These are phyloP conservation scores for Candida suzukii DNA, from an alignment of 805 yeast genomes.

Conservation along the genomic window DNA sequence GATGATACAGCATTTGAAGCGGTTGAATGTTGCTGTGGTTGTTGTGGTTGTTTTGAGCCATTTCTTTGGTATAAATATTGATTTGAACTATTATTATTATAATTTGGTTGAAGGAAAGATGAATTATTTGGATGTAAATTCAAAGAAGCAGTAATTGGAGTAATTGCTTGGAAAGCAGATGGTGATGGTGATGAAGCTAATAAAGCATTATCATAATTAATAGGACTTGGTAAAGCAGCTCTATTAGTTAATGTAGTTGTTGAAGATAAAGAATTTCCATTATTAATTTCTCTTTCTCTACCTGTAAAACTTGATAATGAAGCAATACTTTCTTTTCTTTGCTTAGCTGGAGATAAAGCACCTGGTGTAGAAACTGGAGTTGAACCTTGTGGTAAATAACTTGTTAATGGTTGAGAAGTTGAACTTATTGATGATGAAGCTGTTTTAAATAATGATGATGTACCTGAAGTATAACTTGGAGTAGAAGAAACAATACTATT, in stretches of 20 bases:
- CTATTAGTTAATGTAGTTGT: constrained; percentile 4
- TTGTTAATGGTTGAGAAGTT: neutral
- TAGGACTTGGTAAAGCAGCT: constrained; percentile 4
- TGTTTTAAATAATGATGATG: neutral
- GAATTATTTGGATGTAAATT: neutral
- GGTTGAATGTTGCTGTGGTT: neutral
- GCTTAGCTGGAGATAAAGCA: neutral
- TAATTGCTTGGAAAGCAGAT: constrained; percentile 1
- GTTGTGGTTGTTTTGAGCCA: neutral
- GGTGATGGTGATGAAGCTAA: constrained; percentile 4
- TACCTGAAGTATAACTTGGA: constrained; percentile 7
- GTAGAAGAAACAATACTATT: constrained; percentile 1
- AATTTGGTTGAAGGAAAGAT: neutral
- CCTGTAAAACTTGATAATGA: constrained; percentile 1
- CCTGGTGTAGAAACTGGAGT: neutral
- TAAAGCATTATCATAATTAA: constrained; percentile 1
- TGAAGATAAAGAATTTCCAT: constrained; percentile 5
- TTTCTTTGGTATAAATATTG: constrained; percentile 1
- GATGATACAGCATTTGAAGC: neutral
- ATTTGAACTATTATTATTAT: neutral
- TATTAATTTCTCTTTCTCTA: neutral
- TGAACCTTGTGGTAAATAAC: neutral
- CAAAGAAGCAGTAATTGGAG: neutral
- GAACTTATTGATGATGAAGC: too few species aligned
- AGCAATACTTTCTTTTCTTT: constrained; percentile 1